Conservation (phyloP, 164 flowering plant genomes). For the Cinnamomum chago region DNA sequence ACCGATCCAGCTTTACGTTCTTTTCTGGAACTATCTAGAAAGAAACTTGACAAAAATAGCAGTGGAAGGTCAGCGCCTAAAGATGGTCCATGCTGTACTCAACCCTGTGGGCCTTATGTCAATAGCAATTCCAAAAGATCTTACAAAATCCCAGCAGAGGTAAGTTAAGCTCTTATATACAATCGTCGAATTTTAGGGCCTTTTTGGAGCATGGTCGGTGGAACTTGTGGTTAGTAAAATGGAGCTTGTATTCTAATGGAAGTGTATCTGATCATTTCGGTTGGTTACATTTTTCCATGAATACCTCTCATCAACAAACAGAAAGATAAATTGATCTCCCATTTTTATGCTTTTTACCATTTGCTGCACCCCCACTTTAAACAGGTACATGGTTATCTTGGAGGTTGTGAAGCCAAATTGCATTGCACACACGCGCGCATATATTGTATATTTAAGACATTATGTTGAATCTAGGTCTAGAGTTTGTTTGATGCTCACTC, state of each 20-base stretch:
- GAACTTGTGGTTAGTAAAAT: too few species aligned
- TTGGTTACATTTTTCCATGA: not conserved
- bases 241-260: not conserved
- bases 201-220: not conserved
- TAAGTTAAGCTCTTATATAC: not conserved
- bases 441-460: not conserved
- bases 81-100: not conserved
- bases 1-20: constrained; percentile 20
- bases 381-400: not conserved
- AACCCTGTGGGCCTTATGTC: not conserved
- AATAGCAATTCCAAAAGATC: not conserved
- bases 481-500: not conserved
- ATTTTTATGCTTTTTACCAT: not conserved
- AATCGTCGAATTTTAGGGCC: not conserved
- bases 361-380: not conserved
- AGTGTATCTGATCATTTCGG: not conserved
- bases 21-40: constrained; percentile 29
- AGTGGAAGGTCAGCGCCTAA: not conserved
- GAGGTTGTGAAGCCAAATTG: not conserved
- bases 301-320: not conserved
- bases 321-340: not conserved
- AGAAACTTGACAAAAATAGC: constrained; percentile 16
- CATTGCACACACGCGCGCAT: too few species aligned
- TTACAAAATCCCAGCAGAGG: not conserved
- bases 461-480: not conserved